Conservation (phyloP, 208 protist species). For the Entamoeba nuttalli region DNA sequence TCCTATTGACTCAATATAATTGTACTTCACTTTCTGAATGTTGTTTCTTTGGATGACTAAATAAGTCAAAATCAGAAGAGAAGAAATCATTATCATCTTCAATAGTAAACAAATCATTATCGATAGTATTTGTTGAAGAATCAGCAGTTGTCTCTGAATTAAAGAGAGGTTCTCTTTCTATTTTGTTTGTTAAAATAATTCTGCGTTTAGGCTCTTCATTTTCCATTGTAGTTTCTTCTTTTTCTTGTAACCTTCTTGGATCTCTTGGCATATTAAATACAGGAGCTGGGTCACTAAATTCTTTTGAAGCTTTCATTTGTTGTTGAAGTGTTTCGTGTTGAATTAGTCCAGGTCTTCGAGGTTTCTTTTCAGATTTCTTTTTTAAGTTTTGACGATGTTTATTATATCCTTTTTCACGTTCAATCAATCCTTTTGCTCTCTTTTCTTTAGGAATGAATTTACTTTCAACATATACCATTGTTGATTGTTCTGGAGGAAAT, state of each 20-base stretch:
- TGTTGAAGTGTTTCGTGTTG: background rate
- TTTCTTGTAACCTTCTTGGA: background rate
- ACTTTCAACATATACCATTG: background rate
- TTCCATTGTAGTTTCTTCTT: background rate
- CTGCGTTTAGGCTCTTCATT: background rate
- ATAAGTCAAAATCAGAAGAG: background rate
- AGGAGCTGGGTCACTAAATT: background rate
- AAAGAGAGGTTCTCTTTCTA: background rate
- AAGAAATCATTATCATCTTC: background rate
- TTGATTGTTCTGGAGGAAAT: background rate
- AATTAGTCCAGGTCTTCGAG: background rate
- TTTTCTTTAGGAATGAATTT: background rate
- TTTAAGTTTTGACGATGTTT: background rate
- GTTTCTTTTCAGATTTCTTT: background rate
- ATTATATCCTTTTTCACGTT: background rate
- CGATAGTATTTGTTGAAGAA: background rate
- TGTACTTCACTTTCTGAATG: background rate
- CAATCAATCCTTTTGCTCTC: background rate
- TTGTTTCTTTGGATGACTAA: background rate
- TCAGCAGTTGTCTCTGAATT: background rate
- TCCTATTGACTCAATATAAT: background rate
- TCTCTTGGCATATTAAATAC: no score
- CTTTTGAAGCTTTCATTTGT: background rate
- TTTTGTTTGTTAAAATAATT: background rate
- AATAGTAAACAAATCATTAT: background rate